A percentile compares a stretch with the other conserved stretches of the same genome.
Evolutionary conservation across 2,329 filamentous ascomycete species (phyloP).

Genomic region (Trichoderma koningiopsis): DNA sequence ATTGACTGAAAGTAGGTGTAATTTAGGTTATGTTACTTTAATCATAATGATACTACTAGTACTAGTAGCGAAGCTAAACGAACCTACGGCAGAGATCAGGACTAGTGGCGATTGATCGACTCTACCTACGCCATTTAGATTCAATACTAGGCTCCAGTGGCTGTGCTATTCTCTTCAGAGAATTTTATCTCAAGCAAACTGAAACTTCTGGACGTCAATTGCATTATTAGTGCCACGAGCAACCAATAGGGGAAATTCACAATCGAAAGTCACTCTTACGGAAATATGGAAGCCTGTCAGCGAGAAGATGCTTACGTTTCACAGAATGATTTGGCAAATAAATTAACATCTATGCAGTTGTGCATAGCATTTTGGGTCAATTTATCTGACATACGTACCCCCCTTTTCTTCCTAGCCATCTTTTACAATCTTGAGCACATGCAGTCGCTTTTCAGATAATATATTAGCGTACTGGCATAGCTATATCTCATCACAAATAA

Average conservation of each 20-base stretch:
- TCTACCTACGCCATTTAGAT: not conserved
- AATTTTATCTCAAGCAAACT: not conserved
- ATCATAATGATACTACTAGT: too few relatives aligned
- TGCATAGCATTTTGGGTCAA: too few relatives aligned
- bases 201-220: not conserved
- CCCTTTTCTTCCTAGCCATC: too few relatives aligned
- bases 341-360: too few relatives aligned
- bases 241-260: not conserved
- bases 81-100: not conserved
- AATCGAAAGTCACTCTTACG: not conserved
- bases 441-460: too few relatives aligned
- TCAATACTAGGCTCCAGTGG: not conserved
- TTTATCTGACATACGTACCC: too few relatives aligned
- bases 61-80: not conserved
- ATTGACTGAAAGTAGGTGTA: not conserved
- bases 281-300: not conserved
- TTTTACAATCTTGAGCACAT: too few relatives aligned
- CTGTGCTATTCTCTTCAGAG: not conserved
- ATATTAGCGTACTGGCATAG: too few relatives aligned
- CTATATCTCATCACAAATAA: not conserved
- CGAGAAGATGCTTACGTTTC: not conserved
- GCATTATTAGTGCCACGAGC: not conserved
- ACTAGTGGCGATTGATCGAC: not conserved
- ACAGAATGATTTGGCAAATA: too few relatives aligned
- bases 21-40: not conserved